Conservation (phyloP, 441 rosid genomes). For the Eruca vesicaria region DNA sequence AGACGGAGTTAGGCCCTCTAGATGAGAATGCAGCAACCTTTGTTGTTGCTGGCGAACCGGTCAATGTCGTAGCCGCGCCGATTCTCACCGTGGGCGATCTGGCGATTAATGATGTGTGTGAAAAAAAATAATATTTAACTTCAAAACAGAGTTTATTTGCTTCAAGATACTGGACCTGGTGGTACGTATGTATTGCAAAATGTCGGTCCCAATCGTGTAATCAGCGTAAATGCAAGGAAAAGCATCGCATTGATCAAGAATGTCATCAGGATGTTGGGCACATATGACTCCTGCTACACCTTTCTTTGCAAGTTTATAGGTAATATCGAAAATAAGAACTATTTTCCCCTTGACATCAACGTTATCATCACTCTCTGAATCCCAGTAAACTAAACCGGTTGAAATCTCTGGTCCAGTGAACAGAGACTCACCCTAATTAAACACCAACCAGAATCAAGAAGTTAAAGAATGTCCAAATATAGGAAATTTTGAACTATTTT, state of each 20-base stretch:
- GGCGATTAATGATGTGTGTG: neutral
- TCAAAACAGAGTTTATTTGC: neutral
- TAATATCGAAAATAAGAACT: slow-evolving; percentile 9
- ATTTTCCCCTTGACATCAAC: slow-evolving; percentile 28
- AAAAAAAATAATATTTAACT: neutral
- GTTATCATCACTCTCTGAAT: neutral
- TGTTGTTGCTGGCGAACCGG: neutral
- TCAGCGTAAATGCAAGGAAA: neutral
- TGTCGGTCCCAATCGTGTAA: slow-evolving; percentile 19
- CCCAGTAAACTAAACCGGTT: slow-evolving; percentile 9
- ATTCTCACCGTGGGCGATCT: slow-evolving; percentile 11
- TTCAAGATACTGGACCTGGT: neutral
- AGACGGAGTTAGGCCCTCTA: slow-evolving; percentile 19
- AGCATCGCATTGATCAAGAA: neutral
- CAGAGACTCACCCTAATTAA: slow-evolving; percentile 23
- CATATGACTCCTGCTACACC: slow-evolving; percentile 14
- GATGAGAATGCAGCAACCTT: slow-evolving; percentile 17
- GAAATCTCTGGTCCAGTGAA: slow-evolving; percentile 30
- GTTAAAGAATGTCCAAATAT: neutral
- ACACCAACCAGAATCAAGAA: neutral
- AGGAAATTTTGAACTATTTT: too few relatives aligned
- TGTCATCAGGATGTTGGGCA: neutral
- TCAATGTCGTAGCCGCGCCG: neutral
- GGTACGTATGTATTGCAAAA: slow-evolving; percentile 21
- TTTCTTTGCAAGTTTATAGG: neutral